Base-by-base conservation (phyloP, 1,284 basidiomycete species). In the Chalciporus sp. region DNA sequence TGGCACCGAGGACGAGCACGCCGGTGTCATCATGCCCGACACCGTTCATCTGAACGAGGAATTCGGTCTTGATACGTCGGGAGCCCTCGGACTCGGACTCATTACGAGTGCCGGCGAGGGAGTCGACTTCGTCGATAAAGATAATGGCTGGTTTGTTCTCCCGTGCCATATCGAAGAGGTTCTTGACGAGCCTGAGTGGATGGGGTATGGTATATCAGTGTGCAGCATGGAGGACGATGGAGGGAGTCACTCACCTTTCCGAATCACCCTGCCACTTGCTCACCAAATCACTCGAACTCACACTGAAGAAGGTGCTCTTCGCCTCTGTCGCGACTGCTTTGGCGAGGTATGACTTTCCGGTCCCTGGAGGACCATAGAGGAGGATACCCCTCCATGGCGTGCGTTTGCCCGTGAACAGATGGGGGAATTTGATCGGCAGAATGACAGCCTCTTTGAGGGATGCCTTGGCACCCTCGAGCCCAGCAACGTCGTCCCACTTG, bases 241-340 rank as follows among this genome's bases (percentile, higher is more conserved):
- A 23, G 42, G 20, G 17, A 12, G 26, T 23, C 23, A 73, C 85
- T 68, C 58, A 93, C 94, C 93, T 80, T 75, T 99, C 96, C 19
- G 92, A 95, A 74, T 99, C 96, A 61, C 96, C 96, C 80, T 98
- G 97, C 96, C 96, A 99, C 74, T 99, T 99, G 73, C 93, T 96
- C 53, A 99, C 97, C 50, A 99, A 79, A 69, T 99, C 97, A 72
- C 88, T 91, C 47, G 92, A 95, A 64, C 91, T 94, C 57, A 99
- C 94, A 62, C 91, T 94, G 77, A 97, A 99, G 81, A 99, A 99
- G 16, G 96, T 98, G 70, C 94, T 94, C 76, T 99, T 98, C 54
- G 96, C 94, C 73, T 99, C 96, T 17, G 96, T 99, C 20, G 96
- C 97, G 40, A 99, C 96, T 0, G 97, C 96, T 74, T 99, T 99